These are phyloP conservation scores for Didymella keratinophila DNA, from an alignment of 2,329 filamentous ascomycete species.

Conservation along the genomic window DNA sequence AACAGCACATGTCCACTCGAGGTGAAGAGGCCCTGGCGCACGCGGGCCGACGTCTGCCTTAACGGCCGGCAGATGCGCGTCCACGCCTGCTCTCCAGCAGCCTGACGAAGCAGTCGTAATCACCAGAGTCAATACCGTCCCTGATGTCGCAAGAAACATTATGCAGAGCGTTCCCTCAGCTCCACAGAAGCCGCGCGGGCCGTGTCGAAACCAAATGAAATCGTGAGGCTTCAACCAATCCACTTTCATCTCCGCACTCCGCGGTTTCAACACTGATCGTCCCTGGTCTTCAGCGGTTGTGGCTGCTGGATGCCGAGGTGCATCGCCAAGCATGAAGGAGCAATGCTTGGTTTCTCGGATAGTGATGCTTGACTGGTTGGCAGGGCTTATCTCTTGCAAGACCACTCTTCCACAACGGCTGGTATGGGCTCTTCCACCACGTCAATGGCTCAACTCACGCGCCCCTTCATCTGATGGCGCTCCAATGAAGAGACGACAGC, in stretches of 20 bases:
- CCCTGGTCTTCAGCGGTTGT: slow-evolving; percentile 29
- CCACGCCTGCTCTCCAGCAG: not conserved
- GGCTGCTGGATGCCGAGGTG: slow-evolving; percentile 30
- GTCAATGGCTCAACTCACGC: slow-evolving; percentile 13
- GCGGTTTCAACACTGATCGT: slow-evolving; percentile 7
- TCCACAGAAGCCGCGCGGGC: slow-evolving; percentile 13
- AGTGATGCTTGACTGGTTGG: slow-evolving; percentile 35
- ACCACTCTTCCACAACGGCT: slow-evolving; percentile 15
- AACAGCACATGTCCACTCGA: slow-evolving; percentile 1
- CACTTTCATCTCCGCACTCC: slow-evolving; percentile 9
- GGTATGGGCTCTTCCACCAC: slow-evolving; percentile 10
- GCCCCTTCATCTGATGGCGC: slow-evolving; percentile 14
- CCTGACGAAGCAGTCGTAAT: not conserved
- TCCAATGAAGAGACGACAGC: slow-evolving; percentile 17
- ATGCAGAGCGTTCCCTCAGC: slow-evolving; percentile 1
- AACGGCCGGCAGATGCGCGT: not conserved
- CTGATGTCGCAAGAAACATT: not conserved
- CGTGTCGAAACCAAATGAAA: slow-evolving; percentile 16
- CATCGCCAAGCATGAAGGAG: slow-evolving; percentile 36
- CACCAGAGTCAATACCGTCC: slow-evolving; percentile 1
- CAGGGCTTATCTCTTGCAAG: slow-evolving; percentile 26
- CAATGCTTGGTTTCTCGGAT: slow-evolving; percentile 33
- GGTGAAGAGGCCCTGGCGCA: not conserved
- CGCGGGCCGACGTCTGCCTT: not conserved
- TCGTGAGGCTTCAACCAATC: slow-evolving; percentile 12